Evolutionary conservation across 108 stramenopile genomes (phyloP), one percentile per base, ranked within the genome.

Genomic region (Fragilariopsis cylindrus): DNA sequence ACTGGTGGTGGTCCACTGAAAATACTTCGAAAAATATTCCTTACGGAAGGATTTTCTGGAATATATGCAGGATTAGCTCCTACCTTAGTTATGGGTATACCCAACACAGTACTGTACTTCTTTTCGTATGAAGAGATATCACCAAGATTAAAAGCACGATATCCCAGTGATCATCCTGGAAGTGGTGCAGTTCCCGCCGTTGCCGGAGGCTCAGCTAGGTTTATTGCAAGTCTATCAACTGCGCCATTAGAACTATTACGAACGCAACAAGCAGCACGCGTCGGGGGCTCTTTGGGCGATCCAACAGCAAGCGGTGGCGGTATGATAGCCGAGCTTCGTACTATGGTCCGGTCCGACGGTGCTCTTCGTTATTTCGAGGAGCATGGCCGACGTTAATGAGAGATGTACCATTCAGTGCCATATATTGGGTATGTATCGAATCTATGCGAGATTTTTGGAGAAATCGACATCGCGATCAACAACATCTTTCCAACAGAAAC

Each of bases 341-440:
- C 30, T 7, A 69, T 96, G 18, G 57, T 95, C 3, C 74, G 79
- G 18, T 19, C 69, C 11, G 82, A 88, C 54, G 97, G 97, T 8
- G 11, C 77, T 18, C 16, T 52, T 76, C 88, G 3, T 72, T 97
- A 43, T 99, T 92, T 76, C 62, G 74, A 18, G 98, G 98, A 41
- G 81, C 96, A 39, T 74, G 64, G 12, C 90, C 96, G 12, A 94
- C 96, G 16, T 74, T 99, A 41, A 75, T 88, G 84, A 86, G 98
- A 9, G 98, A 99, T 79, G 92, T 97, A 42, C 98, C 98, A 8
- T 99, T 98, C 77, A 79, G 83, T 15, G 95, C 90, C 21, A 75
- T 98, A 7, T 99, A 98, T 72, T 99, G 97, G 95, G 40, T 86
- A 13, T 76, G 77, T 54, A 82, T 96, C 19, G 97, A 99, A 75